A percentile compares a stretch with the other conserved stretches of the same genome.
Conservation (phyloP, 495 filamentous ascomycete genomes). For the Tirmania nivea region DNA sequence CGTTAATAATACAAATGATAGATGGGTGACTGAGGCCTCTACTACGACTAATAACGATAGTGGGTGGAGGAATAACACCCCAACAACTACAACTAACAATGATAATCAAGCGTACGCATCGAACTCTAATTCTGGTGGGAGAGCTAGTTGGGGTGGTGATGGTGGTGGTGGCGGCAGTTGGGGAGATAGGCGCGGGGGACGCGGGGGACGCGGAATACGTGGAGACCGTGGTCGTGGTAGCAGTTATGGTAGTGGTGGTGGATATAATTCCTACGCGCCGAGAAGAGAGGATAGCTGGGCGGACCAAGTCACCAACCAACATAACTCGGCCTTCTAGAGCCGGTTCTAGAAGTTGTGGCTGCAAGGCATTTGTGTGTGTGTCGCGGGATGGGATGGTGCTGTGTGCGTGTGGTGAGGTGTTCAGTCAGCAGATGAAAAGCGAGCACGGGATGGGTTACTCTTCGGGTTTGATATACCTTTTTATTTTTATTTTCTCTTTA, state of each 20-base stretch:
- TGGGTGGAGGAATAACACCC: too few species aligned
- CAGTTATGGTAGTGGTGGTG: background rate
- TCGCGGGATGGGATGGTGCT: too few species aligned
- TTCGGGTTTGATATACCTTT: too few species aligned
- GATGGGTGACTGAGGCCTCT: background rate
- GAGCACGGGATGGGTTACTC: too few species aligned
- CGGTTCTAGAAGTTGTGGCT: background rate
- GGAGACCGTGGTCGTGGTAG: background rate
- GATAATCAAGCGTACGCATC: too few species aligned
- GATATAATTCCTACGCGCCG: background rate
- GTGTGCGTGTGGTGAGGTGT: too few species aligned
- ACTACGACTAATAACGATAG: background rate
- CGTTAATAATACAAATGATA: background rate
- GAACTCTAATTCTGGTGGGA: too few species aligned
- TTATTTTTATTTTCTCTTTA: too few species aligned
- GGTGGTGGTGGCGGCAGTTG: background rate
- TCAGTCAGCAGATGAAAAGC: too few species aligned
- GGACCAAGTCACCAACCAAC: too few species aligned
- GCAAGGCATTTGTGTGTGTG: background rate
- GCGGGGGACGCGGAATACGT: background rate
- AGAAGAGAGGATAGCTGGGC: too few species aligned
- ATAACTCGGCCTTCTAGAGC: background rate
- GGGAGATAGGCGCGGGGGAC: background rate
- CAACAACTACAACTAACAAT: too few species aligned
- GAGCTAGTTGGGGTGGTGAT: background rate